Base-by-base conservation (phyloP, 1,284 basidiomycete species). In the Uromyces viciae-fabae region DNA sequence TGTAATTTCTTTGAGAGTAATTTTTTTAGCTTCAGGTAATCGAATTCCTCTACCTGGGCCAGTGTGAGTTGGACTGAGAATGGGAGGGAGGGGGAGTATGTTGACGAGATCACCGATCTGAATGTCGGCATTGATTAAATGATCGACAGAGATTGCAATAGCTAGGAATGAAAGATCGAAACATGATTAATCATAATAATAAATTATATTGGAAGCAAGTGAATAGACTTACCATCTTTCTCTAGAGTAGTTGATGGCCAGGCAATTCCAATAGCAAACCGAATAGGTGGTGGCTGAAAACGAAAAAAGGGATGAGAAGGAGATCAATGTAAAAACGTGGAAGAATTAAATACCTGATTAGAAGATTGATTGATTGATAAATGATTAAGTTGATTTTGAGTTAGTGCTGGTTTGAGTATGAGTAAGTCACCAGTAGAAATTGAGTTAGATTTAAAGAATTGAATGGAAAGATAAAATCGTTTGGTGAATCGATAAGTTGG, bases 221-320 rank as follows among this genome's bases (percentile, higher is more conserved):
- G n/a, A n/a, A n/a, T n/a, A n/a, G n/a, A n/a, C n/a, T n/a, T n/a
- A n/a, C n/a, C n/a, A n/a, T n/a, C n/a, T n/a, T n/a, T n/a, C n/a
- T n/a, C n/a, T n/a, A n/a, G n/a, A n/a, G n/a, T n/a, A 11, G 42
- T 40, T 15, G 74, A 75, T 36, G 74, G 74, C 74, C 73, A 75
- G 19, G 52, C 52, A 36, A 58, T 54, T 25, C 73, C 73, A n/a
- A 75, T 75, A n/a, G 73, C 56, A 36, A 75, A 75, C 28, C 25
- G 22, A 5, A 31, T 52, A 25, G 38, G 33, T 46, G 42, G 33
- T 46, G 68, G 25, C 28, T 22, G 52, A 43, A 46, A 62, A 28
- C 14, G 14, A 62, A 62, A 17, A 11, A n/a, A n/a, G n/a, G n/a
- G n/a, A n/a, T n/a, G n/a, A n/a, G n/a, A n/a, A n/a, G n/a, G n/a